phyloP scores from a whole-genome alignment of 495 filamentous ascomycete genomes.

The Aspergillus hancockii region DNA sequence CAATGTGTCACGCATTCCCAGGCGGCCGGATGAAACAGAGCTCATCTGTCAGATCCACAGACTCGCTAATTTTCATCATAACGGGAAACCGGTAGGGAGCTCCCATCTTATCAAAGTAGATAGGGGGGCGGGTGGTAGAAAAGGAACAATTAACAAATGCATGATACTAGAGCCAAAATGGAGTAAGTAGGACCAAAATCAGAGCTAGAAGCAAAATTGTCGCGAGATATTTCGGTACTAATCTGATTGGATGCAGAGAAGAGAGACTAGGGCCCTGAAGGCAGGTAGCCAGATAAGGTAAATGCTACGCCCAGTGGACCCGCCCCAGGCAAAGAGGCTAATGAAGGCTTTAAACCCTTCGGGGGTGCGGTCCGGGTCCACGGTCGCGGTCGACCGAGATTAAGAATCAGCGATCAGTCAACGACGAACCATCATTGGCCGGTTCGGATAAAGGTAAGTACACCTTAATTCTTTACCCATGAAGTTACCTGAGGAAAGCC shows the following conservation, averaged over 20 bases:
- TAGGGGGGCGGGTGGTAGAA: neutral
- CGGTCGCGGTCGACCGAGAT: conserved; percentile 12
- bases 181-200: neutral
- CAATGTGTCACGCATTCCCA: conserved; percentile 6
- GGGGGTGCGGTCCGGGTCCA: conserved; percentile 16
- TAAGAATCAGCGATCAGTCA: neutral
- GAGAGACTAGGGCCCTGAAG: neutral
- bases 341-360: conserved; percentile 12
- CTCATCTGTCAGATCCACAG: conserved; percentile 2
- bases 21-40: conserved; percentile 7
- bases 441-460: neutral
- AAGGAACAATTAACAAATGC: conserved; percentile 7
- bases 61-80: conserved; percentile 18
- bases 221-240: neutral
- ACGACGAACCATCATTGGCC: neutral
- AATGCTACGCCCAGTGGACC: neutral
- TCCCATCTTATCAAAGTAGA: conserved; percentile 1
- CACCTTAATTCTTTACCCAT: neutral
- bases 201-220: neutral
- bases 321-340: neutral
- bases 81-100: conserved; percentile 8
- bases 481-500: neutral
- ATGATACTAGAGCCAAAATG: neutral
- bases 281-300: conserved; percentile 2
- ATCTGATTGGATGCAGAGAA: neutral